A percentile compares a stretch with the other conserved stretches of the same genome.
phyloP scores from a whole-genome alignment of 768 basidiomycete species.

The Russula dissimulans region DNA sequence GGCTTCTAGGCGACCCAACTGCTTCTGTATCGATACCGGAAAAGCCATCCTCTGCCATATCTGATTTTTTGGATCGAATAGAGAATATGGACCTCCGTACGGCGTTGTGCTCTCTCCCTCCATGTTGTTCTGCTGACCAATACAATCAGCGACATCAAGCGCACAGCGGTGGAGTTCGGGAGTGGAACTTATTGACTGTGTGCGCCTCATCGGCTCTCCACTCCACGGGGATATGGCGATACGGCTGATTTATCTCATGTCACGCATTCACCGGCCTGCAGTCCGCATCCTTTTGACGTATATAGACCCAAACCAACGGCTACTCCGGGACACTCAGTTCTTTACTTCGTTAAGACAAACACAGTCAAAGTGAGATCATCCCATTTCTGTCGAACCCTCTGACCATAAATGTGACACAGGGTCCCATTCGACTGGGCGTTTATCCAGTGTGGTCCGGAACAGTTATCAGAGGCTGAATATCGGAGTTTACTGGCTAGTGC shows the following conservation, averaged over 20 bases:
- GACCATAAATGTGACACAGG: background rate
- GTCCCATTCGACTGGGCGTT: conserved; percentile 13
- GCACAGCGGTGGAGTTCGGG: conserved; percentile 32
- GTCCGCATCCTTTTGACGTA: conserved; percentile 35
- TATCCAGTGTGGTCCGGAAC: conserved; percentile 7
- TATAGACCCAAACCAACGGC: conserved; percentile 34
- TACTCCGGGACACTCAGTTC: conserved; percentile 29
- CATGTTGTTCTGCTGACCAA: background rate
- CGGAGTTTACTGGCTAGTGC: background rate
- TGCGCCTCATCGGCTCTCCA: conserved; percentile 38
- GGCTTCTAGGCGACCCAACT: conserved; percentile 23
- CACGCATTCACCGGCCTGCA: conserved; percentile 34
- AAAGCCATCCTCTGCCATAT: conserved; percentile 24
- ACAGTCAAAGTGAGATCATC: background rate
- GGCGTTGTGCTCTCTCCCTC: conserved; percentile 21
- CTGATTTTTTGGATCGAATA: conserved; percentile 37
- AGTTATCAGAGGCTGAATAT: conserved; percentile 3
- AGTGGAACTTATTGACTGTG: conserved; percentile 54
- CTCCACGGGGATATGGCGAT: conserved; percentile 32
- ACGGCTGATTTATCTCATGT: conserved; percentile 33
- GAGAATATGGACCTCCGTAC: conserved; percentile 40
- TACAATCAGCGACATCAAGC: conserved; percentile 30
- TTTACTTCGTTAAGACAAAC: background rate
- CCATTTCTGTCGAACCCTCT: background rate
- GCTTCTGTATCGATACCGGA: background rate